Evolutionary conservation across 148 eudicot genomes (phyloP).

Genomic region (Agrostemma githago): DNA sequence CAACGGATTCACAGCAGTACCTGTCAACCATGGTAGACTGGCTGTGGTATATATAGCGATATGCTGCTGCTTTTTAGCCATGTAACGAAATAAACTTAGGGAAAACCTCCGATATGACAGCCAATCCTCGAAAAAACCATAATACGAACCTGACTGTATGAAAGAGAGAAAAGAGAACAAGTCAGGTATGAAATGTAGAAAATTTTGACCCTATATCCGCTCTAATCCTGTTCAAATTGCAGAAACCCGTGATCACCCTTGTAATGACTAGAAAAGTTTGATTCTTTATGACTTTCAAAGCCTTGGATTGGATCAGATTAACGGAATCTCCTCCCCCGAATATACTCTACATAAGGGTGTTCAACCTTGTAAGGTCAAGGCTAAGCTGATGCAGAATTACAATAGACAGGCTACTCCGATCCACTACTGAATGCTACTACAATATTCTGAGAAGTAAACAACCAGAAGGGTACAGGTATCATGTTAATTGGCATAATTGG

Average conservation of each 20-base stretch:
- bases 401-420: too few relatives aligned
- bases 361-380: background rate
- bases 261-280: background rate
- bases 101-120: background rate
- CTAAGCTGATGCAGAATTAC: too few relatives aligned
- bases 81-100: background rate
- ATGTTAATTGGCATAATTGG: too few relatives aligned
- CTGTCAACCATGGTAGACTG: slow-evolving; percentile 98
- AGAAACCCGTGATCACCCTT: background rate
- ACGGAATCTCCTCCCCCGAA: background rate
- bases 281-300: background rate
- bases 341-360: background rate
- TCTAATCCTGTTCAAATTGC: background rate
- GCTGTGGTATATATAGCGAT: slow-evolving; percentile 92
- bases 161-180: background rate
- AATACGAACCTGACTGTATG: slow-evolving; percentile 10
- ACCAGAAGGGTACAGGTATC: too few relatives aligned
- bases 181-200: too few relatives aligned
- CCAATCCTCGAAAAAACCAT: background rate
- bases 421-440: too few relatives aligned
- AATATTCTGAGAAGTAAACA: too few relatives aligned
- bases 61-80: slow-evolving; percentile 78
- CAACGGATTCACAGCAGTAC: slow-evolving; percentile 89
- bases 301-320: background rate
- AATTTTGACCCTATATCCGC: background rate